phyloP scores from a whole-genome alignment of 148 eudicot species.

The Silene uniflora region DNA sequence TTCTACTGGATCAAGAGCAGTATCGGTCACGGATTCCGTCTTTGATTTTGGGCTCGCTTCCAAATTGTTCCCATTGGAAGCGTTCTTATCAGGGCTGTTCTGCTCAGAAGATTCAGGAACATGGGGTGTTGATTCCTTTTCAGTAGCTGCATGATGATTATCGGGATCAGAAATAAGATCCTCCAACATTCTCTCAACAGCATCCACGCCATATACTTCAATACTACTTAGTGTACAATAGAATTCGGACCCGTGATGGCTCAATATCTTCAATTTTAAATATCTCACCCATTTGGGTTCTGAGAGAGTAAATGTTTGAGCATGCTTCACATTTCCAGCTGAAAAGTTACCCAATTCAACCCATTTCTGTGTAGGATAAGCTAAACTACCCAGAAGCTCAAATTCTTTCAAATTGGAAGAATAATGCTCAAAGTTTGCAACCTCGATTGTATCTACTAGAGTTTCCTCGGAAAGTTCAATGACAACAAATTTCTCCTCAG shows the following conservation, averaged over 20 bases:
- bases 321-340: conserved; percentile 82
- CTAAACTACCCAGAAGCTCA: conserved; percentile 71
- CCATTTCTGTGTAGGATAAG: conserved; percentile 86
- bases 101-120: conserved; percentile 27
- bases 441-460: conserved; percentile 67
- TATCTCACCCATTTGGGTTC: conserved; percentile 95
- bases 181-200: conserved; percentile 90
- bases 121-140: conserved; percentile 26
- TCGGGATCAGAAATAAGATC: conserved; percentile 77
- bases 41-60: conserved; percentile 38
- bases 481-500: conserved; percentile 81
- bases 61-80: conserved; percentile 29
- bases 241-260: conserved; percentile 91
- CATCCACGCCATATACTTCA: conserved; percentile 98
- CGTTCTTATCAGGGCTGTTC: conserved; percentile 23
- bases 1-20: conserved; percentile 59
- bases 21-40: conserved; percentile 21
- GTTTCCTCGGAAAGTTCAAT: conserved; percentile 97
- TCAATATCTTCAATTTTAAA: conserved; percentile 62
- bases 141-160: conserved; percentile 32
- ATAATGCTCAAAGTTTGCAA: conserved; percentile 92
- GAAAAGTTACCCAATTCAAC: conserved; percentile 76
- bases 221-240: conserved; percentile 85
- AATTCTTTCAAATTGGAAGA: conserved; percentile 89
- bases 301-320: conserved; percentile 68